phyloP scores from a whole-genome alignment of 2,329 filamentous ascomycete species.

The Stagonosporopsis cucurbitacearum region DNA sequence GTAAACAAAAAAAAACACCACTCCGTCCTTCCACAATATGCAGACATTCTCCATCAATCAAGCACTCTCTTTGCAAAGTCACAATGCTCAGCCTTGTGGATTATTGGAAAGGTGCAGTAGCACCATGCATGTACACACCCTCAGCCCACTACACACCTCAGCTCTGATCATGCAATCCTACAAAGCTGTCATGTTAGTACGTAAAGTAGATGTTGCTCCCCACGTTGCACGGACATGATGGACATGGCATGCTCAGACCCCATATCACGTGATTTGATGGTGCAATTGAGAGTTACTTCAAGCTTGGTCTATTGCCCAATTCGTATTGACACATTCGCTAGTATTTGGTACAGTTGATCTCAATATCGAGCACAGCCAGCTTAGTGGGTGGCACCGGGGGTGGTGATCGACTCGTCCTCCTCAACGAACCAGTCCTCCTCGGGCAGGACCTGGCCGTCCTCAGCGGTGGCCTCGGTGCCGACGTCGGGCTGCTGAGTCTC shows the following conservation, averaged over 20 bases:
- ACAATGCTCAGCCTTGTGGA: constrained; percentile 5
- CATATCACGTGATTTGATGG: constrained; percentile 32
- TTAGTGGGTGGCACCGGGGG: constrained; percentile 49
- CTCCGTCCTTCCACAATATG: neutral
- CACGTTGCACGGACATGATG: neutral
- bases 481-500: constrained; percentile 93
- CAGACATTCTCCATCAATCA: constrained; percentile 10
- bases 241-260: neutral
- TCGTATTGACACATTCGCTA: constrained; percentile 45
- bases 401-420: constrained; percentile 61
- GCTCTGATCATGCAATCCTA: constrained; percentile 1
- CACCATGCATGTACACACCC: neutral
- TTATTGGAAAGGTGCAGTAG: constrained; percentile 4
- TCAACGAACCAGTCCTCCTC: constrained; percentile 85
- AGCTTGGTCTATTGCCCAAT: constrained; percentile 33
- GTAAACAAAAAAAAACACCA: neutral
- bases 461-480: constrained; percentile 69
- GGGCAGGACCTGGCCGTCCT: constrained; percentile 64
- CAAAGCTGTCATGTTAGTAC: constrained; percentile 9
- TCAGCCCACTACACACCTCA: constrained; percentile 1
- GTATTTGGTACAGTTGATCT: constrained; percentile 43
- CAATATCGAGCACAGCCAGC: constrained; percentile 16
- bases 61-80: neutral
- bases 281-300: constrained; percentile 3
- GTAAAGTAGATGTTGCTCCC: constrained; percentile 9